Conservation (phyloP, 1,139 yeast species). For the Pichia sp. region DNA sequence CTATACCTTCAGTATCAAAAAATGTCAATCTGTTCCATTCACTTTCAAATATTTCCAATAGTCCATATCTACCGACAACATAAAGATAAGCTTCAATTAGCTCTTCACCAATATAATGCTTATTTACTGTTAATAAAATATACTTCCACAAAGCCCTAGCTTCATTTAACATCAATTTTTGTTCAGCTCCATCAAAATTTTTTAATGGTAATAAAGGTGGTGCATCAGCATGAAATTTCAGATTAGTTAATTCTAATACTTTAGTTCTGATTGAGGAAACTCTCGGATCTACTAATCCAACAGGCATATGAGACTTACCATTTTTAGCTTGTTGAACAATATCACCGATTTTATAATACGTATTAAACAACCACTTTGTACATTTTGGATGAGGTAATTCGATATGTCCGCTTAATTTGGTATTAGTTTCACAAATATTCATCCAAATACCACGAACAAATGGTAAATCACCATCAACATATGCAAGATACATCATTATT, state of each 20-base stretch:
- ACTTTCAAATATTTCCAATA: conserved; percentile 43
- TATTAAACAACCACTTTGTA: conserved; percentile 48
- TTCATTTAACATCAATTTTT: conserved; percentile 54
- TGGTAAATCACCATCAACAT: conserved; percentile 72
- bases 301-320: conserved; percentile 27
- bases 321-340: conserved; percentile 4
- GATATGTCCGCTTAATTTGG: conserved; percentile 20
- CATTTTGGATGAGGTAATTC: conserved; percentile 37
- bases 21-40: conserved; percentile 46
- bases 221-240: conserved; percentile 24
- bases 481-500: conserved; percentile 66
- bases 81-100: conserved; percentile 48
- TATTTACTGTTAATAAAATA: conserved; percentile 36
- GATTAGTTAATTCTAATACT: conserved; percentile 24
- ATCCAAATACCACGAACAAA: conserved; percentile 66
- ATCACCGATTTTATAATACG: conserved; percentile 41
- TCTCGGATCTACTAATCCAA: conserved; percentile 27
- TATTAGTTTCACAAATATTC: conserved; percentile 23
- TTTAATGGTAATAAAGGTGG: conserved; percentile 68
- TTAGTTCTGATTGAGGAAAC: conserved; percentile 27
- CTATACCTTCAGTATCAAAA: conserved; percentile 27
- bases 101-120: conserved; percentile 35
- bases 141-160: conserved; percentile 73
- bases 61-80: conserved; percentile 43
- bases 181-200: conserved; percentile 32